A percentile compares a stretch with the other conserved stretches of the same genome.
Conservation (phyloP, 2,329 filamentous ascomycete genomes). For the Ascochyta lentis region DNA sequence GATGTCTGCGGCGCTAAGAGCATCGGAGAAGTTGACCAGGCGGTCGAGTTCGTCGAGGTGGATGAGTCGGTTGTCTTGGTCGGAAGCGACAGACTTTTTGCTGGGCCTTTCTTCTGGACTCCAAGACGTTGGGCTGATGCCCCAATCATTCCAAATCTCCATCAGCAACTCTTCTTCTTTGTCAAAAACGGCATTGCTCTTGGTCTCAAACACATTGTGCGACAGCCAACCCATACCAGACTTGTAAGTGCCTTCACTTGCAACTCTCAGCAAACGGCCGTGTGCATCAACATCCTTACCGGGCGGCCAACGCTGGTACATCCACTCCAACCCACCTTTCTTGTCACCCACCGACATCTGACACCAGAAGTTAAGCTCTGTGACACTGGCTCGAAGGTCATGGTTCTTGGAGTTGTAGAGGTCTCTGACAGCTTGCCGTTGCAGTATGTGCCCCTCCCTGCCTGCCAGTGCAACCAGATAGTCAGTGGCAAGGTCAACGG, state of each 20-base stretch:
- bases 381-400: constrained; percentile 82
- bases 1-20: constrained; percentile 71
- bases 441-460: constrained; percentile 83
- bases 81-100: constrained; percentile 37
- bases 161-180: constrained; percentile 68
- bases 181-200: constrained; percentile 49
- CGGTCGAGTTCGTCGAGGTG: constrained; percentile 51
- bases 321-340: constrained; percentile 90
- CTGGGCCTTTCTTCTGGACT: constrained; percentile 45
- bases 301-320: constrained; percentile 77
- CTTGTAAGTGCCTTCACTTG: constrained; percentile 81
- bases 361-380: constrained; percentile 94
- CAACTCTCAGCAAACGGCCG: constrained; percentile 74
- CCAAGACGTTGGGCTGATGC: constrained; percentile 67
- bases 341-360: constrained; percentile 91
- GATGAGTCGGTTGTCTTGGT: background rate
- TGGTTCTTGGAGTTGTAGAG: constrained; percentile 73
- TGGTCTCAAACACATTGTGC: constrained; percentile 62
- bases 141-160: constrained; percentile 73
- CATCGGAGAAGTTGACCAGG: constrained; percentile 62
- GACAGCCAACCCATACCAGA: constrained; percentile 78
- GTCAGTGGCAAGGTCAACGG: constrained; percentile 74
- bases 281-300: constrained; percentile 72
- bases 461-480: constrained; percentile 83
- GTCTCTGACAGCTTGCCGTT: constrained; percentile 68